Evolutionary conservation across 169 alveolate species (phyloP).

Genomic region (Plasmodium cynomolgi): DNA sequence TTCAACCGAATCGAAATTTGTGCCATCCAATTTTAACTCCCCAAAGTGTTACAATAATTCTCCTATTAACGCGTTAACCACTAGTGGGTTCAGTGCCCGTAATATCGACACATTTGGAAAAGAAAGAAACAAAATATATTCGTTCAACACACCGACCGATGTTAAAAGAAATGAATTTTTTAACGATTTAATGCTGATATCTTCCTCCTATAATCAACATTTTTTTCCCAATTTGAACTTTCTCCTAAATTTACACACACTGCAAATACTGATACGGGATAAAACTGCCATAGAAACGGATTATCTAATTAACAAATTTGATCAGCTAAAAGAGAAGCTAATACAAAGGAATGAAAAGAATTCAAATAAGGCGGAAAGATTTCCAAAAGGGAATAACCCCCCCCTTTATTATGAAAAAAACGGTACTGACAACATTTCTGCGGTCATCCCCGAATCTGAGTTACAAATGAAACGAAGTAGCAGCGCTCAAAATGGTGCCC

Average conservation of each 20-base stretch:
- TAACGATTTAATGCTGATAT: slow-evolving; percentile 47
- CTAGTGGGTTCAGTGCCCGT: slow-evolving; percentile 67
- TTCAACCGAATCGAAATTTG: slow-evolving; percentile 68
- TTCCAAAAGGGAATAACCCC: not conserved
- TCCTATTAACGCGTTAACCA: slow-evolving; percentile 57
- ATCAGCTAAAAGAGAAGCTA: slow-evolving; percentile 33
- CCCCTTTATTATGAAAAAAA: not conserved
- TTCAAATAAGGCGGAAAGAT: not conserved
- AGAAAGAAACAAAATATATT: slow-evolving; percentile 71
- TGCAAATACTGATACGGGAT: slow-evolving; percentile 68
- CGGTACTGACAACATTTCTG: not conserved
- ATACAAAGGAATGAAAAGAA: not conserved
- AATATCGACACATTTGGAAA: slow-evolving; percentile 73
- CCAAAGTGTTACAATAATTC: slow-evolving; percentile 63
- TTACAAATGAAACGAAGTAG: not conserved
- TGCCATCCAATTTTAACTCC: slow-evolving; percentile 39
- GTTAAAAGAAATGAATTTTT: slow-evolving; percentile 50
- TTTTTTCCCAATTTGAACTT: slow-evolving; percentile 54
- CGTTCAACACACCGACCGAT: slow-evolving; percentile 73
- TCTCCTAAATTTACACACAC: slow-evolving; percentile 62
- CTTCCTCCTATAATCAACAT: slow-evolving; percentile 66
- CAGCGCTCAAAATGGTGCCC: not conserved
- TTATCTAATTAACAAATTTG: slow-evolving; percentile 63
- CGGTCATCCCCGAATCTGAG: not conserved
- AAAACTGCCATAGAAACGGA: slow-evolving; percentile 75